Base-by-base conservation (phyloP, 2,329 filamentous ascomycete genomes). In the Ascosphaera pollenicola region DNA sequence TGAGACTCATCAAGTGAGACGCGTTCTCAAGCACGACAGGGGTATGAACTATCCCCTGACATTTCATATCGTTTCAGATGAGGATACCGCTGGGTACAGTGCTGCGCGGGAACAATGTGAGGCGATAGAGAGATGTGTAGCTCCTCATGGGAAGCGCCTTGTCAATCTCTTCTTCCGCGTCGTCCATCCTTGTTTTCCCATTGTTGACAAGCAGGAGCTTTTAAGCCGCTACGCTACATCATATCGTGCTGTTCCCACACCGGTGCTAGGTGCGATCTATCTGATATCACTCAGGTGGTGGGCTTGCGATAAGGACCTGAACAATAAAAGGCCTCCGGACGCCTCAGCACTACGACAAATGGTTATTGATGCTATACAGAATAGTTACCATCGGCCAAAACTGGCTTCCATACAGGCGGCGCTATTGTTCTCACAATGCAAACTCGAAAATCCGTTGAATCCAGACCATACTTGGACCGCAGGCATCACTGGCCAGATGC, bases 251-350 rank as follows among this genome's bases (percentile, higher is more conserved):
- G 41, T 61, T 15, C 54, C 57, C 2, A 57, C 58, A 6, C 46
- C 59, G 13, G 47, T 61, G 4, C 45, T 61, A 3, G 52, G 56
- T 2, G 51, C 58, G 1, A 56, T 61, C 15, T 64, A 92, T 50
- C 73, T 92, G 17, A 63, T 93, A 17, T 81, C 84, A 7, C 69
- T 91, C 50, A 85, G 87, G 54, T 92, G 84, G 75, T 89, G 84
- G 75, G 73, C 82, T 17, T 40, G 41, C 3, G 77, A 75, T 44
- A 69, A 74, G 16, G 70, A 73, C 17, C 65, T 87, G 17, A 69
- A 73, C 31, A 61, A 64, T 16, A 62, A 70, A 17, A 70, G 71
- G 17, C 72, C 71, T 43, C 83, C 83, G 1, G 74, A 92, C 55
- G 66, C 80, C n/a, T 63, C 64, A 31, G 70, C 75, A 42, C 61